phyloP scores from a whole-genome alignment of 805 yeast genomes.

The Saccharomyces jurei region DNA sequence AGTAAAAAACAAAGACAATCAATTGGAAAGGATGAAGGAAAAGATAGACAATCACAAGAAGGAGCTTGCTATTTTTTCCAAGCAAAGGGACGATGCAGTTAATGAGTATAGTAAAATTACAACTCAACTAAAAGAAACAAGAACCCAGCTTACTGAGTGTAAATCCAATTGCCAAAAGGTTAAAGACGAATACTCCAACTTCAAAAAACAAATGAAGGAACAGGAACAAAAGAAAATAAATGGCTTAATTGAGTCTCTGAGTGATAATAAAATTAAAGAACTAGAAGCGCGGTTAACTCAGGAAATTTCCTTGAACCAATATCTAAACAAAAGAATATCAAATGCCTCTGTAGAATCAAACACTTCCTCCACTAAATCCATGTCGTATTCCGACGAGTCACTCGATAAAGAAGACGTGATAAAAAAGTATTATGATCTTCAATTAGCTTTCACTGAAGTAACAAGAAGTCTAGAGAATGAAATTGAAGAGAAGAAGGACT shows the following conservation, averaged over 20 bases:
- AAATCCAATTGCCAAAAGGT: slow-evolving; percentile 31
- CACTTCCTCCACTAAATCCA: slow-evolving; percentile 15
- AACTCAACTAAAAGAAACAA: slow-evolving; percentile 22
- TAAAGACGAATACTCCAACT: slow-evolving; percentile 32
- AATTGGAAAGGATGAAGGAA: slow-evolving; percentile 26
- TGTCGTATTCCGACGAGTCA: slow-evolving; percentile 14
- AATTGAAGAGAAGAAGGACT: slow-evolving; percentile 34
- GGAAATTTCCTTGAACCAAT: slow-evolving; percentile 27
- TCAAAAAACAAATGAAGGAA: slow-evolving; percentile 29
- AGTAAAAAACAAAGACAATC: slow-evolving; percentile 31
- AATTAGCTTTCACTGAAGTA: slow-evolving; percentile 45
- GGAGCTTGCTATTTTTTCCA: slow-evolving; percentile 21
- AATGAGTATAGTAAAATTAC: slow-evolving; percentile 23
- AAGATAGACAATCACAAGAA: slow-evolving; percentile 21
- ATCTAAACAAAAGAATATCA: slow-evolving; percentile 24
- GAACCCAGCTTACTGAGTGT: slow-evolving; percentile 20
- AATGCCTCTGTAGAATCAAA: slow-evolving; percentile 11
- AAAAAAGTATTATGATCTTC: slow-evolving; percentile 35
- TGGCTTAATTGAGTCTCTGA: slow-evolving; percentile 38
- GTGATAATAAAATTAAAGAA: slow-evolving; percentile 34
- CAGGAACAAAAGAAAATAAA: slow-evolving; percentile 33
- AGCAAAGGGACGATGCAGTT: slow-evolving; percentile 27
- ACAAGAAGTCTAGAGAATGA: slow-evolving; percentile 43
- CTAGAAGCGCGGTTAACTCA: slow-evolving; percentile 30
- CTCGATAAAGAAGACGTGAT: slow-evolving; percentile 8